Conservation (phyloP, 2,329 filamentous ascomycete species). For the Parastagonospora avenae region DNA sequence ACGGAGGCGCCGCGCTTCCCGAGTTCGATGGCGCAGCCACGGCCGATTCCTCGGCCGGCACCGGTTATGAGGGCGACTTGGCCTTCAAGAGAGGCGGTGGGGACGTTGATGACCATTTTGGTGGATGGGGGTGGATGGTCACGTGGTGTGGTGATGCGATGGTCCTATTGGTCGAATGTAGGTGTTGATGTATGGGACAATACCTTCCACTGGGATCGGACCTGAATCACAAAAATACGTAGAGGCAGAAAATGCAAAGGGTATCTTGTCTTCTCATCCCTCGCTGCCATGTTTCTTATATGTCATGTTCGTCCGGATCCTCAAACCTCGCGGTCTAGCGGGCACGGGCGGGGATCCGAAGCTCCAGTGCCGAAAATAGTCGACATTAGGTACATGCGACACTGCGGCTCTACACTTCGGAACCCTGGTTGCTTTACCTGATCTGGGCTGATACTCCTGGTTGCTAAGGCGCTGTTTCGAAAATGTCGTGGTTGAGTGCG, state of each 20-base stretch:
- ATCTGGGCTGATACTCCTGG: constrained; percentile 17
- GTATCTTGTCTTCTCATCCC: constrained; percentile 7
- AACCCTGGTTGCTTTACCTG: constrained; percentile 13
- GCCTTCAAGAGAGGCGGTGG: constrained; percentile 56
- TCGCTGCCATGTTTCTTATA: constrained; percentile 11
- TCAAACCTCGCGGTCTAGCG: constrained; percentile 18
- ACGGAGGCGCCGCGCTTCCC: constrained; percentile 68
- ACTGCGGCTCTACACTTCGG: constrained; percentile 33
- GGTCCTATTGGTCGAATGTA: constrained; percentile 14
- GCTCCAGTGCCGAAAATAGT: constrained; percentile 27
- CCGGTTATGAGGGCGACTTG: constrained; percentile 67
- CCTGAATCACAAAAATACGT: neutral
- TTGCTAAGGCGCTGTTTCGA: constrained; percentile 10
- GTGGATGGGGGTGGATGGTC: constrained; percentile 11
- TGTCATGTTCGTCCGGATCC: constrained; percentile 2
- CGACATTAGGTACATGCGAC: constrained; percentile 3
- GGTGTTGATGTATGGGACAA: neutral
- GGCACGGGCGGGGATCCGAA: constrained; percentile 33
- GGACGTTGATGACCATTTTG: constrained; percentile 51
- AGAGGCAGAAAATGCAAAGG: constrained; percentile 3
- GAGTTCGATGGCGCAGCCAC: constrained; percentile 70
- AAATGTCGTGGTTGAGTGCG: constrained; percentile 21
- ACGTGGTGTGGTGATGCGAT: constrained; percentile 16
- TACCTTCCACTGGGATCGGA: neutral
- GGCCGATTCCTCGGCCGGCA: constrained; percentile 68